A percentile compares a stretch with the other conserved stretches of the same genome.
phyloP scores from a whole-genome alignment of 768 basidiomycete species.

The Wakefieldia striispora region DNA sequence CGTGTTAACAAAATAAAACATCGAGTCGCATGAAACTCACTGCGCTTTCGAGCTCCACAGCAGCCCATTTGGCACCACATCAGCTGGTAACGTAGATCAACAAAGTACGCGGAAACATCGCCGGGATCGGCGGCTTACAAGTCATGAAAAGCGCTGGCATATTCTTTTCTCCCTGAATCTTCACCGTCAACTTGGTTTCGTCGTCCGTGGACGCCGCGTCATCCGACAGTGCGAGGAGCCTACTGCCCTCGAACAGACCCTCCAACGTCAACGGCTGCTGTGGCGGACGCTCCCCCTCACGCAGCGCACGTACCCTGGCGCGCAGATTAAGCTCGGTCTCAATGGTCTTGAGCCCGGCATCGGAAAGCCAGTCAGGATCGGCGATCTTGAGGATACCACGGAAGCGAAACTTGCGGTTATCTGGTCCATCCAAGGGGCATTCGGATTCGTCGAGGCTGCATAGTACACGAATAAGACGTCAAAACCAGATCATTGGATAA shows the following conservation, averaged over 20 bases:
- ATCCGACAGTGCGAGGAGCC: slow-evolving; percentile 12
- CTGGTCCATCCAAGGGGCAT: slow-evolving; percentile 30
- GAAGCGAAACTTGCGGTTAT: slow-evolving; percentile 41
- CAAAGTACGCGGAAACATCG: not conserved
- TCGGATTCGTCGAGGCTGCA: slow-evolving; percentile 51
- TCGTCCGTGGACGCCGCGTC: slow-evolving; percentile 17
- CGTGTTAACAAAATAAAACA: not conserved
- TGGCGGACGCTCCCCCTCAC: slow-evolving; percentile 14
- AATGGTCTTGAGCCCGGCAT: slow-evolving; percentile 39
- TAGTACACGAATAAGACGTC: not conserved
- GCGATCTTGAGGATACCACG: slow-evolving; percentile 50
- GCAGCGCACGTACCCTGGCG: slow-evolving; percentile 30
- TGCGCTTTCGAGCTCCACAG: slow-evolving; percentile 28
- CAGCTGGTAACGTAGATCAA: slow-evolving; percentile 21
- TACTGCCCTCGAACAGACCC: slow-evolving; percentile 28
- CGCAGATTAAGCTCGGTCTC: slow-evolving; percentile 44
- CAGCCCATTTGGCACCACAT: slow-evolving; percentile 30
- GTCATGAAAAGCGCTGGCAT: slow-evolving; percentile 41
- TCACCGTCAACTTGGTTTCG: slow-evolving; percentile 35
- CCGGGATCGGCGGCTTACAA: slow-evolving; percentile 23
- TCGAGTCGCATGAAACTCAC: slow-evolving; percentile 16
- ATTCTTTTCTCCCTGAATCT: slow-evolving; percentile 41
- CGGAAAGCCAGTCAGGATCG: slow-evolving; percentile 48
- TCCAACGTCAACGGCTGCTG: slow-evolving; percentile 34
- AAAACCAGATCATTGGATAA: not conserved